A percentile compares a stretch with the other conserved stretches of the same genome.
Conservation (phyloP, 2,329 filamentous ascomycete species). For the Penicillium sp. region DNA sequence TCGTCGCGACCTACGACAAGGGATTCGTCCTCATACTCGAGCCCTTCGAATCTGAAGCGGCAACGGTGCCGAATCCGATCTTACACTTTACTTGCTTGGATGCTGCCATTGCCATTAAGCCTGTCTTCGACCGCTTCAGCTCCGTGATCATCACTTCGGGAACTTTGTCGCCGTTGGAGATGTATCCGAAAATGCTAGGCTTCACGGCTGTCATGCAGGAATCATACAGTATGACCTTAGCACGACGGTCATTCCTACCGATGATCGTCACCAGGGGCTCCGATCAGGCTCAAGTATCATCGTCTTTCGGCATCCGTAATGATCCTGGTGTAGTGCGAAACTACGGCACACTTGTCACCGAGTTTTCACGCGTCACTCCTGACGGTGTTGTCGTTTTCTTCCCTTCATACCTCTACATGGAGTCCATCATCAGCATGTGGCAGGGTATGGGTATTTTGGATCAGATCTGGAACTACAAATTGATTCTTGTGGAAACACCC, state of each 20-base stretch:
- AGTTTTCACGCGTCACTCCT: slow-evolving; percentile 93
- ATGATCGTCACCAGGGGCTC: slow-evolving; percentile 97
- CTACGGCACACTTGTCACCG: slow-evolving; percentile 87
- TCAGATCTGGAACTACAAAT: slow-evolving; percentile 98
- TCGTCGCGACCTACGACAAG: slow-evolving; percentile 94
- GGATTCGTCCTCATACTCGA: slow-evolving; percentile 96
- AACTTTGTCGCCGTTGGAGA: slow-evolving; percentile 93
- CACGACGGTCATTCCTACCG: slow-evolving; percentile 88
- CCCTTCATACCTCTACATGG: slow-evolving; percentile 98
- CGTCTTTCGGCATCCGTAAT: slow-evolving; percentile 90
- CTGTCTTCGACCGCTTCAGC: slow-evolving; percentile 94
- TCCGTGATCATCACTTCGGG: slow-evolving; percentile 98
- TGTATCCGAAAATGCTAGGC: slow-evolving; percentile 98
- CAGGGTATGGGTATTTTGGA: slow-evolving; percentile 98
- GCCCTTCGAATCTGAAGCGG: slow-evolving; percentile 91
- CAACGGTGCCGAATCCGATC: slow-evolving; percentile 94
- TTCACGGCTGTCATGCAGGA: slow-evolving; percentile 92
- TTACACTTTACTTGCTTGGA: slow-evolving; percentile 96
- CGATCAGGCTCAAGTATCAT: slow-evolving; percentile 90
- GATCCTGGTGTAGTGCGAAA: slow-evolving; percentile 96
- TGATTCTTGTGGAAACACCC: slow-evolving; percentile 95
- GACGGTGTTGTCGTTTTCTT: slow-evolving; percentile 99
- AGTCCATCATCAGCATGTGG: slow-evolving; percentile 98
- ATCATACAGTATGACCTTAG: slow-evolving; percentile 95
- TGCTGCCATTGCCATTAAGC: slow-evolving; percentile 95